Conservation (phyloP, 805 yeast genomes). For the Metschnikowia dekortorum region DNA sequence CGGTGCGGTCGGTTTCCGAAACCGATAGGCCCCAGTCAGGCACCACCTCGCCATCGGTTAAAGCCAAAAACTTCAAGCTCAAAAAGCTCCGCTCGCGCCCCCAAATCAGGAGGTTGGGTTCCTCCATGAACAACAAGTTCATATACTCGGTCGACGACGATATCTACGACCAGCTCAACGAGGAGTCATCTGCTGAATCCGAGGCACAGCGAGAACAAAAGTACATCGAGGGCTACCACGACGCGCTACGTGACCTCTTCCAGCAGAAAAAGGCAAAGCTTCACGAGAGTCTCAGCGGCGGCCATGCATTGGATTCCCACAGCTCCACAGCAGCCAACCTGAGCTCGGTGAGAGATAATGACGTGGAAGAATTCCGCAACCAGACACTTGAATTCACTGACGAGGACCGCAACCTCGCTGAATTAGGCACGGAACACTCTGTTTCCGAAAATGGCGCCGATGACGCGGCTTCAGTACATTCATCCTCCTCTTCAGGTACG, state of each 20-base stretch:
- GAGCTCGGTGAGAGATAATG: background rate
- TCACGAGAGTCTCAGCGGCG: constrained; percentile 6
- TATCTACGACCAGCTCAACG: constrained; percentile 55
- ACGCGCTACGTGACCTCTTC: constrained; percentile 50
- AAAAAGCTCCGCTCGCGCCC: constrained; percentile 26
- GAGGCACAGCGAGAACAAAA: constrained; percentile 32
- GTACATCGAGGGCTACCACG: constrained; percentile 69
- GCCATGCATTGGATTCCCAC: constrained; percentile 3
- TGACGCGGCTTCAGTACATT: constrained; percentile 24
- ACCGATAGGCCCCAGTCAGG: constrained; percentile 6
- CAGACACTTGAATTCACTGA: constrained; percentile 7
- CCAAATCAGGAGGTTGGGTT: constrained; percentile 25
- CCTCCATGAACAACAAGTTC: constrained; percentile 23
- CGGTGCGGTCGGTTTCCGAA: constrained; percentile 11
- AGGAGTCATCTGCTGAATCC: constrained; percentile 35
- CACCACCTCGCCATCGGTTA: constrained; percentile 11
- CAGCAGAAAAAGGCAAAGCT: constrained; percentile 18
- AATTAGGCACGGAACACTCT: constrained; percentile 12
- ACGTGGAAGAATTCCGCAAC: constrained; percentile 6
- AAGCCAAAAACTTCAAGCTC: constrained; percentile 10
- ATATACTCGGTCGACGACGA: constrained; percentile 82
- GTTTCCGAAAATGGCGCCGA: constrained; percentile 12
- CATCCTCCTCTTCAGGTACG: constrained; percentile 42
- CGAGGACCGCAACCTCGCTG: background rate
- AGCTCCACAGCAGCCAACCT: background rate